These are phyloP conservation scores for Neurospora pannonica DNA, from an alignment of 495 filamentous ascomycete genomes.

Conservation along the genomic window DNA sequence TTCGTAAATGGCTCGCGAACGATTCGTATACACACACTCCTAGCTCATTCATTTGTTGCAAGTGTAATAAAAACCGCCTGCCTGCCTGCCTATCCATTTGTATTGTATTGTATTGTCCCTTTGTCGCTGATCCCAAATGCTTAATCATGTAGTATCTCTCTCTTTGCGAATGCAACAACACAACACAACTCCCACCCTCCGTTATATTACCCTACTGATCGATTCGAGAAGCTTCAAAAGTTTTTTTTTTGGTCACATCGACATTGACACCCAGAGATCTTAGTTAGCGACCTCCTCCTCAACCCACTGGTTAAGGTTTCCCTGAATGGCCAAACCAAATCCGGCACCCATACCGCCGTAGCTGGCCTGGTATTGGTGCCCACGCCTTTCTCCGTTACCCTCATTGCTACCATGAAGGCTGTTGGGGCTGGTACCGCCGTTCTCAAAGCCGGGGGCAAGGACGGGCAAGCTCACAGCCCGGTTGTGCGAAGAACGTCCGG, in stretches of 20 bases:
- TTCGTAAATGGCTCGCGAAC: not conserved
- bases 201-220: not conserved
- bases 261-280: not conserved
- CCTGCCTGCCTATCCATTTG: not conserved
- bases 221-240: not conserved
- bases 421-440: conserved; percentile 37
- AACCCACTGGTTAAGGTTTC: conserved; percentile 44
- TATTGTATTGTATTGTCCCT: not conserved
- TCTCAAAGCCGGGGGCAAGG: conserved; percentile 43
- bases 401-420: conserved; percentile 31
- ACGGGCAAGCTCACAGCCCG: conserved; percentile 78
- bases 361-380: conserved; percentile 47
- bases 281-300: conserved; percentile 48
- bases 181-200: not conserved
- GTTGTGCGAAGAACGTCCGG: conserved; percentile 66
- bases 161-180: not conserved
- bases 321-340: conserved; percentile 41
- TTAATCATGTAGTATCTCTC: not conserved
- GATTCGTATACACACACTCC: not conserved
- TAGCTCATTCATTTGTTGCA: not conserved
- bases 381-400: conserved; percentile 34
- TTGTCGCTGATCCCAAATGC: not conserved
- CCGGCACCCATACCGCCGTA: conserved; percentile 43
- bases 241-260: not conserved
- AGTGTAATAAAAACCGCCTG: not conserved